These are phyloP conservation scores for Talaromyces verruculosus DNA, from an alignment of 2,329 filamentous ascomycete genomes.

Conservation along the genomic window DNA sequence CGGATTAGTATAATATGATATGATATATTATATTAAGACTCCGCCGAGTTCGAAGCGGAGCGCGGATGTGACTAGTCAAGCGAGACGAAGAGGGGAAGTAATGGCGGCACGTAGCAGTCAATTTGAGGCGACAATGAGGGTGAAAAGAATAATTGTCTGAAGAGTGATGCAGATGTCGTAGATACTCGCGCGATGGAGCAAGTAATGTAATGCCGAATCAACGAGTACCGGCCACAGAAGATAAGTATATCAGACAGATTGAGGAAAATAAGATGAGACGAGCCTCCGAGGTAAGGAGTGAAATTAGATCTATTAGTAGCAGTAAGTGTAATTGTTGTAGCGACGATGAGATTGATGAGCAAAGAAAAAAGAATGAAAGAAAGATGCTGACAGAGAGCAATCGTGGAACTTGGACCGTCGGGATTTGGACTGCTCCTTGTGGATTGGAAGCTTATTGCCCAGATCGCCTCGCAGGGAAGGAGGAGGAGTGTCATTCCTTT, in stretches of 20 bases:
- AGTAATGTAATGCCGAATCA: background rate
- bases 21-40: background rate
- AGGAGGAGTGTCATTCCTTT: background rate
- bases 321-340: background rate
- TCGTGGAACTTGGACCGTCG: background rate
- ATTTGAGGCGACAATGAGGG: background rate
- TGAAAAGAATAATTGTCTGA: background rate
- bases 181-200: background rate
- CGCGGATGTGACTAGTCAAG: background rate
- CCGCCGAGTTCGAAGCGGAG: background rate
- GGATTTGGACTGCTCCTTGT: background rate
- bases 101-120: background rate
- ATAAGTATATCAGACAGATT: background rate
- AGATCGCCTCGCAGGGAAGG: conserved; percentile 1
- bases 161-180: background rate
- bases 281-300: background rate
- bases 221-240: background rate
- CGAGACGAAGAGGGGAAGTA: background rate
- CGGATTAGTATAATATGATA: background rate
- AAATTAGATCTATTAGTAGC: background rate
- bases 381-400: background rate
- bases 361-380: background rate
- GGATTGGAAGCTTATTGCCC: conserved; percentile 3
- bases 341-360: background rate
- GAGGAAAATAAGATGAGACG: background rate